Base-by-base conservation (phyloP, 768 basidiomycete genomes). In the Mycena rebaudengoi region DNA sequence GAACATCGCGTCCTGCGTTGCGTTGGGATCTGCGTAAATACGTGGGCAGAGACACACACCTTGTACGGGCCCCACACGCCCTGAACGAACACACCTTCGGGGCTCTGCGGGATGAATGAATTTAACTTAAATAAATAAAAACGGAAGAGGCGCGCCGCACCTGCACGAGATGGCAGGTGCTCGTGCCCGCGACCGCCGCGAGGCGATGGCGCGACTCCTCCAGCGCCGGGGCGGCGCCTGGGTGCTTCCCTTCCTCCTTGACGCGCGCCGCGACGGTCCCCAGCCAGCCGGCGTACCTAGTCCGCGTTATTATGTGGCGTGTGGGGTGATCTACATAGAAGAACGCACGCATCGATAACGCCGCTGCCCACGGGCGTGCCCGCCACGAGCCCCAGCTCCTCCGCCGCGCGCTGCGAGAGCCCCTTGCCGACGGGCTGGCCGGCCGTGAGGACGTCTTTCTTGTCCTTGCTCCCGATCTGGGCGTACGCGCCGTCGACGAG, bases 51-150 rank as follows among this genome's bases (percentile, higher is more conserved):
- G 12, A 4, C 21, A 25, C 14, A 28, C 12, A 88, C 91, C 78
- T 86, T 91, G 75, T 95, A 95, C 1, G 94, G 94, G 0, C 94
- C 94, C 95, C 95, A 98, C 21, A 98, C 91, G 1, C 98, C 95
- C 30, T 89, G 84, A 2, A 98, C 97, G 67, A 96, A 95, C 8
- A 95, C 85, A 1, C 90, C 91, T 56, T 94, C 78, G 4, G 86
- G 87, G 75, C 91, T 96, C 90, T 96, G 53, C n/a, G n/a, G n/a
- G n/a, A n/a, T n/a, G n/a, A n/a, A n/a, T n/a, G 2, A 46, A 14
- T 32, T 28, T 28, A 50, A 30, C 25, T 35, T 25, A n/a, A 32
- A 49, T 40, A 28, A 28, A 37, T 16, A n/a, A 23, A 16, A 21
- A 18, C 18, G 7, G 45, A 30, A 49, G 14, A 7, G 40, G 10